These are phyloP conservation scores for Amorphotheca resinae DNA, from an alignment of 495 filamentous ascomycete genomes.

Conservation along the genomic window DNA sequence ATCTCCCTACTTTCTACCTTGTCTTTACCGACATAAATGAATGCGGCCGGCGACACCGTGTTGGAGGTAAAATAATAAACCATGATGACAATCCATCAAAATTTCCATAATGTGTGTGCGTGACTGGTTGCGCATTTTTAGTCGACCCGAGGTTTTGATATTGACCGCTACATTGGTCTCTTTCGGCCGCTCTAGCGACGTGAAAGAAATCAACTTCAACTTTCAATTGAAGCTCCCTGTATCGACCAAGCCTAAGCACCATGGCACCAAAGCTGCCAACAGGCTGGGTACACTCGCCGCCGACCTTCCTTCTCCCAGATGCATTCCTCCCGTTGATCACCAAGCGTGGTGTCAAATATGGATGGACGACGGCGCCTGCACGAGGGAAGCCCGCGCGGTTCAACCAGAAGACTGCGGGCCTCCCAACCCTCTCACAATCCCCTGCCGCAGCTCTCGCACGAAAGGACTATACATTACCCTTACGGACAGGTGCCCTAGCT, in stretches of 20 bases:
- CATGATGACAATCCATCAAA: slow-evolving; percentile 38
- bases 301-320: slow-evolving; percentile 27
- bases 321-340: slow-evolving; percentile 33
- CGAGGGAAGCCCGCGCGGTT: slow-evolving; percentile 28
- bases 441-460: slow-evolving; percentile 70
- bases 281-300: slow-evolving; percentile 29
- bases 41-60: slow-evolving; percentile 59
- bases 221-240: neutral
- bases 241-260: slow-evolving; percentile 16
- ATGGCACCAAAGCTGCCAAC: slow-evolving; percentile 43
- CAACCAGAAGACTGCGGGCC: slow-evolving; percentile 36
- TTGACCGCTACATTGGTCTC: slow-evolving; percentile 10
- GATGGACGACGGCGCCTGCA: slow-evolving; percentile 35
- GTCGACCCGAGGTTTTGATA: slow-evolving; percentile 11
- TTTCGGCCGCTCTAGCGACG: slow-evolving; percentile 13
- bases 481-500: slow-evolving; percentile 70
- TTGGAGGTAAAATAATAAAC: slow-evolving; percentile 94
- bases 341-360: slow-evolving; percentile 38
- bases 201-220: neutral
- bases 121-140: neutral
- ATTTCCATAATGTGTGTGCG: slow-evolving; percentile 11
- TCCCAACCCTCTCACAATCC: slow-evolving; percentile 53
- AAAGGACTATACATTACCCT: slow-evolving; percentile 60
- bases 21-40: slow-evolving; percentile 94
- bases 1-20: slow-evolving; percentile 82